Conservation (phyloP, 257 asterid genomes). For the Scutellaria galericulata region DNA sequence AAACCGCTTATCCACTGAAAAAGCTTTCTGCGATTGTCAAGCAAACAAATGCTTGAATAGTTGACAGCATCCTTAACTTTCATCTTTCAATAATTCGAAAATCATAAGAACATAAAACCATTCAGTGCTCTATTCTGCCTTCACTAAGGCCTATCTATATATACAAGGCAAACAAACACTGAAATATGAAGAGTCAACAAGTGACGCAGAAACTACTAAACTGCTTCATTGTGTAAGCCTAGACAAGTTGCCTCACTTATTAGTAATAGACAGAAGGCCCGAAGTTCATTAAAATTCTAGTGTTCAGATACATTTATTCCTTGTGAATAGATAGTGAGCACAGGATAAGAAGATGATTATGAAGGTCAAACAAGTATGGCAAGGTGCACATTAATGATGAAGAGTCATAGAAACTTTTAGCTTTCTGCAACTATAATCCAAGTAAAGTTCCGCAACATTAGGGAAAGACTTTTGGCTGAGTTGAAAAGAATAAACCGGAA, state of each 20-base stretch:
- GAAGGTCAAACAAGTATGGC: no score
- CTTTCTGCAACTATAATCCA: no score
- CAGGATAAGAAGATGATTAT: not conserved
- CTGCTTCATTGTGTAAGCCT: not conserved
- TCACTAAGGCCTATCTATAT: conserved; percentile 8
- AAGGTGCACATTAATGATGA: no score
- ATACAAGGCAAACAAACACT: no score
- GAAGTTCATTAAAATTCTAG: conserved; percentile 1
- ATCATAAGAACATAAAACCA: not conserved
- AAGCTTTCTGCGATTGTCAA: not conserved
- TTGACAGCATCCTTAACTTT: not conserved
- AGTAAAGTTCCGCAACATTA: not conserved
- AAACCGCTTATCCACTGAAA: not conserved
- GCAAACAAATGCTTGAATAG: conserved; percentile 12
- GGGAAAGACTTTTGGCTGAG: not conserved
- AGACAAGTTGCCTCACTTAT: not conserved
- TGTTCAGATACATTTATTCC: not conserved
- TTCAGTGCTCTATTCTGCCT: not conserved
- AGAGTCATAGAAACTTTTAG: no score
- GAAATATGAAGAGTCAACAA: not conserved
- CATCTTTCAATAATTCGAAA: not conserved
- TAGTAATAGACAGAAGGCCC: not conserved
- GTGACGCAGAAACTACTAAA: not conserved
- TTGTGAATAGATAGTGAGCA: not conserved
- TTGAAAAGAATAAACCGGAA: not conserved